phyloP scores from a whole-genome alignment of 129 eudicot species.

The Chrysanthemum seticuspe region DNA sequence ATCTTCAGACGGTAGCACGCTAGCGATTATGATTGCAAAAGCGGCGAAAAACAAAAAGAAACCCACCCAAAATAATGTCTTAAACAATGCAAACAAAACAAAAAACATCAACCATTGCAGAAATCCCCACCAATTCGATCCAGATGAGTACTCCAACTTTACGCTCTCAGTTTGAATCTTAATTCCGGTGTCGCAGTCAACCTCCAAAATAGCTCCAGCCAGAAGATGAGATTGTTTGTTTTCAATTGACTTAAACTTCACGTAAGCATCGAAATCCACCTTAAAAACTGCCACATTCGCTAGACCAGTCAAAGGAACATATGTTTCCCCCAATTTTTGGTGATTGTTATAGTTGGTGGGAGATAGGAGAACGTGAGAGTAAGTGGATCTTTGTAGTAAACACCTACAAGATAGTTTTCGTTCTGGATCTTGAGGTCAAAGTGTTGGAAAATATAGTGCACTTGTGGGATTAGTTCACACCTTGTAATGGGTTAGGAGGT shows the following conservation, averaged over 20 bases:
- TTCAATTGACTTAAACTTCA: slow-evolving; percentile 7
- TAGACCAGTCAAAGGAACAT: neutral
- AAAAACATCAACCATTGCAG: slow-evolving; percentile 3
- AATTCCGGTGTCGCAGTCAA: neutral
- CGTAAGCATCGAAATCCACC: slow-evolving; percentile 3
- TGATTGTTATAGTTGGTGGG: neutral
- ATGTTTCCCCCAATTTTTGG: neutral
- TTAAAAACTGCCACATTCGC: neutral
- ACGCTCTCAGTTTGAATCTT: neutral
- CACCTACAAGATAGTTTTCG: neutral
- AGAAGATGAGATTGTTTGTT: too few relatives aligned
- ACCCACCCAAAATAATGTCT: too few relatives aligned
- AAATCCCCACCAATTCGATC: slow-evolving; percentile 9
- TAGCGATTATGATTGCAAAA: too few relatives aligned
- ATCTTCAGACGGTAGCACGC: too few relatives aligned
- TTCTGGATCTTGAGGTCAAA: neutral
- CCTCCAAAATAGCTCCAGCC: too few relatives aligned
- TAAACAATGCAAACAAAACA: neutral
- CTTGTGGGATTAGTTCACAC: too few relatives aligned
- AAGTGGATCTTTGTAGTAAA: neutral
- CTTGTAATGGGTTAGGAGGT: too few relatives aligned
- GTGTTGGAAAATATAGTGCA: too few relatives aligned
- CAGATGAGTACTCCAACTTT: neutral
- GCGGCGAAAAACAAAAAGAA: too few relatives aligned
- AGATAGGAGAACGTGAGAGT: neutral